These are phyloP conservation scores for Mangifera indica DNA, from an alignment of 345 rosid genomes.

Conservation along the genomic window DNA sequence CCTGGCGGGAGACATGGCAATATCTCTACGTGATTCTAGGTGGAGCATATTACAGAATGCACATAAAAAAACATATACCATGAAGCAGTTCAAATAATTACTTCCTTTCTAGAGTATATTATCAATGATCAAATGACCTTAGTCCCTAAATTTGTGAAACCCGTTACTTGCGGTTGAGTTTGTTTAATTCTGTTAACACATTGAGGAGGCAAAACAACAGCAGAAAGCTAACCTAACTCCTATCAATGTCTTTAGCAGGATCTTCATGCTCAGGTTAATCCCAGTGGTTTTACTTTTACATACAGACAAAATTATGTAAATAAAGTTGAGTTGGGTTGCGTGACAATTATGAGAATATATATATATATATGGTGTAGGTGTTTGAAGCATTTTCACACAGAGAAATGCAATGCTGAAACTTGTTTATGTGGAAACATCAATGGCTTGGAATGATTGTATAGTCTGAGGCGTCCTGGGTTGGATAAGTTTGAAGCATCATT, in stretches of 20 bases:
- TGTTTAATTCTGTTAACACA: neutral
- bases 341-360: neutral
- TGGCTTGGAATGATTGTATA: slow-evolving; percentile 20
- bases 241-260: neutral
- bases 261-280: slow-evolving; percentile 9
- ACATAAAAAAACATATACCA: too few relatives aligned
- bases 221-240: neutral
- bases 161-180: neutral
- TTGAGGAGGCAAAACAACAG: neutral
- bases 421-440: slow-evolving; percentile 30
- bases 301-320: neutral
- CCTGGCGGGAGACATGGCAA: too few relatives aligned
- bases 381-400: neutral
- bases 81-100: too few relatives aligned
- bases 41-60: too few relatives aligned
- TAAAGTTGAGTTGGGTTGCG: slow-evolving; percentile 10
- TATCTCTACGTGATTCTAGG: too few relatives aligned
- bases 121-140: too few relatives aligned
- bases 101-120: too few relatives aligned
- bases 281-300: too few relatives aligned
- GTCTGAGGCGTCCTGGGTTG: slow-evolving; percentile 14
- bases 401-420: slow-evolving; percentile 15
- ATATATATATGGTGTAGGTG: neutral
- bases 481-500: slow-evolving; percentile 23
- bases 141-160: too few relatives aligned